Evolutionary conservation across 768 basidiomycete genomes (phyloP), one percentile per base, ranked within the genome.

Genomic region (Auriscalpium microsporum): DNA sequence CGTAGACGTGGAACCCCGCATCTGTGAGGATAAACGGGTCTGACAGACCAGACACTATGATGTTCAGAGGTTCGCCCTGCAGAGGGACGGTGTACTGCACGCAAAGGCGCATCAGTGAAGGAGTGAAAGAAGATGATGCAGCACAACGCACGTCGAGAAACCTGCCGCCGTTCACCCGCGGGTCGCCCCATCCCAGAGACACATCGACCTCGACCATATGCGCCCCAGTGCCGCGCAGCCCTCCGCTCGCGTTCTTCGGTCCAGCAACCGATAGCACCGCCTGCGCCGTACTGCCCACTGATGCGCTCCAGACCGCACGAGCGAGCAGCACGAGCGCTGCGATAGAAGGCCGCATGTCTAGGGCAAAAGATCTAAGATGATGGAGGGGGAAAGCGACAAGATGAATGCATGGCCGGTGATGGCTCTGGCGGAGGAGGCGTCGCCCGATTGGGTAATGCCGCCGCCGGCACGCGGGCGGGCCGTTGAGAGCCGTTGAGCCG

Each of bases 1-100:
- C 77, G 65, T 89, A 92, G 57, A 71, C 67, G 48, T 75, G 78
- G 60, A 94, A 78, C 4, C 91, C 91, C 13, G 68, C 58, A 38
- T 90, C 86, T 8, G 87, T 86, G 59, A 94, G 81, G 53, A 94
- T 71, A 66, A 79, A 86, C 0, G 90, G 88, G 64, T 93, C 89
- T 1, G 89, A 92, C 28, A 71, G 73, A 46, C 80, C 85, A 28
- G 88, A 87, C 45, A 94, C 83, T 63, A 94, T 86, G 48, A 90
- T 75, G 63, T 94, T 94, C 55, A 94, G 69, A 11, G 91, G 91
- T 70, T 94, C 91, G 45, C 91, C 91, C 36, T 75, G 75, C 56
- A 73, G 71, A 53, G 75, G 75, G 4, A 78, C 82, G 8, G 86
- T 84, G 68, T 76, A 89, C 88, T 90, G 55, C 21, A 14, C 40